phyloP scores from a whole-genome alignment of 345 rosid species.

The Balakata baccata region DNA sequence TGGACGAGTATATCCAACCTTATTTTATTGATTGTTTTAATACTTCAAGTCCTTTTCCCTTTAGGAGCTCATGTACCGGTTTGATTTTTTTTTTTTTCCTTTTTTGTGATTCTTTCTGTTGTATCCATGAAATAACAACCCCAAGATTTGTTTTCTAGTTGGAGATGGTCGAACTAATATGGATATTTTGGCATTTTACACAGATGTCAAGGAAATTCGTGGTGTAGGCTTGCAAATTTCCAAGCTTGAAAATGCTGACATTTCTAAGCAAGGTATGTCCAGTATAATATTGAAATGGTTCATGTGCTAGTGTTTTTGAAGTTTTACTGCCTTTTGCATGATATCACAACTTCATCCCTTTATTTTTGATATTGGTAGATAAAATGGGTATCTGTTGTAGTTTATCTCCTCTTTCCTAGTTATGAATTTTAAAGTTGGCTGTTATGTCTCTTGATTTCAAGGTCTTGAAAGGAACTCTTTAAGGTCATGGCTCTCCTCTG shows the following conservation, averaged over 20 bases:
- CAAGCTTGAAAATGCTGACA: conserved; percentile 69
- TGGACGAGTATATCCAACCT: not conserved
- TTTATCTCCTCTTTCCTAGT: not conserved
- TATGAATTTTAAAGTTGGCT: conserved; percentile 7
- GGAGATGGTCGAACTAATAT: conserved; percentile 5
- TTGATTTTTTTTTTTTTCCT: not conserved
- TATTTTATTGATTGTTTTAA: not conserved
- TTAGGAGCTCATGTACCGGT: not conserved
- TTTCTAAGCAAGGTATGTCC: conserved; percentile 54
- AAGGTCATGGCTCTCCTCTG: conserved; percentile 70
- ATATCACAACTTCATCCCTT: not conserved
- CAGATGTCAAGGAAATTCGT: conserved; percentile 80
- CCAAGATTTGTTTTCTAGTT: not conserved
- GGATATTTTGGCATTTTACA: conserved; percentile 10
- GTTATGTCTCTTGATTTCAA: conserved; percentile 24
- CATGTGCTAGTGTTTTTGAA: not conserved
- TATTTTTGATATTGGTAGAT: not conserved
- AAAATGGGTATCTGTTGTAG: not conserved
- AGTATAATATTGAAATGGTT: conserved; percentile 15
- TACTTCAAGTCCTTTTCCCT: not conserved
- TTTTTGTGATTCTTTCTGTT: not conserved
- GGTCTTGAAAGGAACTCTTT: conserved; percentile 47
- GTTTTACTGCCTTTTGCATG: not conserved
- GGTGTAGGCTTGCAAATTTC: conserved; percentile 98
- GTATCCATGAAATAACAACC: not conserved